Evolutionary conservation across 2,329 filamentous ascomycete genomes (phyloP).

Genomic region (Ascochyta pisi): DNA sequence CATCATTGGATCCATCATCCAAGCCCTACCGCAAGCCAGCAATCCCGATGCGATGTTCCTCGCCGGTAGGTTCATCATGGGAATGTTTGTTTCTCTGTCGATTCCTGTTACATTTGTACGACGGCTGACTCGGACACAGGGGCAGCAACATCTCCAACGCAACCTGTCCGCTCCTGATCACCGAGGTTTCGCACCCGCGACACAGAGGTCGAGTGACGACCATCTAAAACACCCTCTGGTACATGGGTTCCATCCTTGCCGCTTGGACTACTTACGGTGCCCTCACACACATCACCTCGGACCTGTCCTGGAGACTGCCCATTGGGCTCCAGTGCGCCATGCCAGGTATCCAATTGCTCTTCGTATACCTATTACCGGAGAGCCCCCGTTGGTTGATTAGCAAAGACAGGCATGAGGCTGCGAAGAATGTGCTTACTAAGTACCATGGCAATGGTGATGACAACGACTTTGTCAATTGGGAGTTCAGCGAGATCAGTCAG

Average conservation of each 20-base stretch:
- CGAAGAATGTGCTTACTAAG: constrained; percentile 19
- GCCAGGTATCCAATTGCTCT: constrained; percentile 64
- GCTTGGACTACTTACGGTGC: constrained; percentile 25
- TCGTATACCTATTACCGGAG: constrained; percentile 67
- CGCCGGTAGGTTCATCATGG: constrained; percentile 47
- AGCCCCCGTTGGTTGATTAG: constrained; percentile 44
- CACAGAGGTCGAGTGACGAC: constrained; percentile 65
- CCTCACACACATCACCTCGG: constrained; percentile 15
- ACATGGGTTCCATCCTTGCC: constrained; percentile 31
- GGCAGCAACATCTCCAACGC: constrained; percentile 62
- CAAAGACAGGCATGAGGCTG: constrained; percentile 18
- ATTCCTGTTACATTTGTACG: too few species aligned
- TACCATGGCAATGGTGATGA: constrained; percentile 27
- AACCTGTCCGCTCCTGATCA: constrained; percentile 61
- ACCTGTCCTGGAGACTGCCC: constrained; percentile 62
- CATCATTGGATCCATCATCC: constrained; percentile 57
- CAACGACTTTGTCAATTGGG: constrained; percentile 24
- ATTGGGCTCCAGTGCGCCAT: constrained; percentile 67
- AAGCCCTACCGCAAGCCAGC: constrained; percentile 53
- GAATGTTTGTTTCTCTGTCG: constrained; percentile 20
- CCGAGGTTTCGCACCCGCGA: constrained; percentile 65
- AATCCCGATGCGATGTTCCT: constrained; percentile 57
- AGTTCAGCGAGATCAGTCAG: constrained; percentile 27
- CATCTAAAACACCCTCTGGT: constrained; percentile 55
- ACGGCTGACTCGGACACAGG: not conserved